These are phyloP conservation scores for Aspergillus aculeatinus DNA, from an alignment of 2,329 filamentous ascomycete genomes.

Conservation along the genomic window DNA sequence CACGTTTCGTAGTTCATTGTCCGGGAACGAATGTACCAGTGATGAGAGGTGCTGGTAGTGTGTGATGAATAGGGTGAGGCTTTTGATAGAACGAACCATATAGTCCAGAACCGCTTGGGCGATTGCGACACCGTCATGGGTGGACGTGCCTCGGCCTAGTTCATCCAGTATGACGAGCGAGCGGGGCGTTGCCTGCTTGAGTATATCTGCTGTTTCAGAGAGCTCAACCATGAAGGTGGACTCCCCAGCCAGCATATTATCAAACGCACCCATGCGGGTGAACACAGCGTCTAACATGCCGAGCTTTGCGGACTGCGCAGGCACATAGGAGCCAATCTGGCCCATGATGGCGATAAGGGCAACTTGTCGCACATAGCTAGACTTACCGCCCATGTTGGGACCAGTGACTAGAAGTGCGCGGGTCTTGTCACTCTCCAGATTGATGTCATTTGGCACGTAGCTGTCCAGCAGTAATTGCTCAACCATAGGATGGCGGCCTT, in stretches of 20 bases:
- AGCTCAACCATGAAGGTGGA: conserved; percentile 98
- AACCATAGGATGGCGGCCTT: conserved; percentile 91
- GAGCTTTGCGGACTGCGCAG: conserved; percentile 69
- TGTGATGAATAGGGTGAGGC: conserved; percentile 91
- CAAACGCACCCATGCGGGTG: conserved; percentile 92
- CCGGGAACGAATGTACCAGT: conserved; percentile 66
- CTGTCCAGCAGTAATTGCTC: conserved; percentile 81
- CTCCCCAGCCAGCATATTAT: conserved; percentile 94
- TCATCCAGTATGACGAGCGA: conserved; percentile 92
- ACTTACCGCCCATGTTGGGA: conserved; percentile 98
- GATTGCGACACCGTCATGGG: conserved; percentile 94
- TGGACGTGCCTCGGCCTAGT: conserved; percentile 87
- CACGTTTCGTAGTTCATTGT: conserved; percentile 73
- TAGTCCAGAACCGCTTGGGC: conserved; percentile 87
- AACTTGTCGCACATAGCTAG: conserved; percentile 90
- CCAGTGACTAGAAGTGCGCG: conserved; percentile 87
- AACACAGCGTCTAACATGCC: conserved; percentile 89
- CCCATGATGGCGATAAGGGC: conserved; percentile 91
- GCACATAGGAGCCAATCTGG: conserved; percentile 92
- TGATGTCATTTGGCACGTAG: conserved; percentile 88
- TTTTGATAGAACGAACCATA: conserved; percentile 70
- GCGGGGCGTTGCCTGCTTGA: conserved; percentile 81
- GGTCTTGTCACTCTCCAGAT: conserved; percentile 63
- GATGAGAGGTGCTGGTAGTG: conserved; percentile 89
- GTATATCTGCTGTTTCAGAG: conserved; percentile 84